Percentiles rank a stretch among this genome's conserved stretches.
Evolutionary conservation across 768 basidiomycete genomes (phyloP).

Genomic region (Xerocomellus amylosporus): DNA sequence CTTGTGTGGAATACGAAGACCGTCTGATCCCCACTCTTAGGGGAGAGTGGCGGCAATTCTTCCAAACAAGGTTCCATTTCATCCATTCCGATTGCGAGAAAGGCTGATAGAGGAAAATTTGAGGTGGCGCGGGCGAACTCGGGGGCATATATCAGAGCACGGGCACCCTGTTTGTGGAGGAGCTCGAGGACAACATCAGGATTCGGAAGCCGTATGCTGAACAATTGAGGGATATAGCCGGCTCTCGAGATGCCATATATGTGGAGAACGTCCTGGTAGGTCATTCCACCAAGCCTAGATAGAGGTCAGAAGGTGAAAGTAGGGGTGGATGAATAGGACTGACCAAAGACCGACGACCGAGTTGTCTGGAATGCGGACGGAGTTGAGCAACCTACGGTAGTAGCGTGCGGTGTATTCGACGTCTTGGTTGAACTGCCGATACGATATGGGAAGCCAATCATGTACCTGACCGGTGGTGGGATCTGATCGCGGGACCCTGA

Average conservation of each 20-base stretch:
- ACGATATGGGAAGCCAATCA: conserved; percentile 62
- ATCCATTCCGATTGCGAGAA: conserved; percentile 43
- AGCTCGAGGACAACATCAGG: conserved; percentile 70
- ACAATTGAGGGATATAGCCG: conserved; percentile 74
- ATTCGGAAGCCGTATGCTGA: conserved; percentile 75
- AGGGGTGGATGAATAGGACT: conserved; percentile 21
- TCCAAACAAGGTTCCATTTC: conserved; percentile 37
- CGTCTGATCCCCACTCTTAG: conserved; percentile 38
- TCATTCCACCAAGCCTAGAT: conserved; percentile 68
- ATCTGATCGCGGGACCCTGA: conserved; percentile 55
- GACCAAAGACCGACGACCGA: conserved; percentile 76
- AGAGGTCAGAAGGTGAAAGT: conserved; percentile 8
- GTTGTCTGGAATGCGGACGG: conserved; percentile 44
- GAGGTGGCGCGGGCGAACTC: conserved; percentile 47
- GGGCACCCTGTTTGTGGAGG: conserved; percentile 57
- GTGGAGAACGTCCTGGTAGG: conserved; percentile 67
- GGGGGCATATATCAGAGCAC: conserved; percentile 62
- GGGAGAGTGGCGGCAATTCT: conserved; percentile 44
- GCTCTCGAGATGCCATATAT: conserved; percentile 75
- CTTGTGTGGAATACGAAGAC: conserved; percentile 78
- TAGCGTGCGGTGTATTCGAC: conserved; percentile 64
- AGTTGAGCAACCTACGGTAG: conserved; percentile 53
- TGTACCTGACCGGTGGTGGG: conserved; percentile 41
- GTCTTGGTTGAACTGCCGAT: conserved; percentile 58
- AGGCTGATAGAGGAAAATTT: conserved; percentile 47